phyloP scores from a whole-genome alignment of 1,284 basidiomycete species.

The Moesziomyces antarcticus region DNA sequence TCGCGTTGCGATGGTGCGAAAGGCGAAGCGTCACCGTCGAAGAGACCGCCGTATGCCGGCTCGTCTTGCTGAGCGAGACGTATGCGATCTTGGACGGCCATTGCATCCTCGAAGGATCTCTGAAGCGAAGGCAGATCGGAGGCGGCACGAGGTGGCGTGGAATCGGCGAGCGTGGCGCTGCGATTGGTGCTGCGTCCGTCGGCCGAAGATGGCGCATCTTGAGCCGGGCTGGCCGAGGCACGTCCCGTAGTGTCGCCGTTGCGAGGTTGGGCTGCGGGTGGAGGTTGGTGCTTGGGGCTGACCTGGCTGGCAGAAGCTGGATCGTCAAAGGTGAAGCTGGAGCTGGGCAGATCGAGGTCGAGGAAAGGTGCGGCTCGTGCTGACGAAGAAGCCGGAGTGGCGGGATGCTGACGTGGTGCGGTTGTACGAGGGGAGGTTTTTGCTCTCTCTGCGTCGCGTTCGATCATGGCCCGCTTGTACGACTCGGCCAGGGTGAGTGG shows the following conservation, averaged over 20 bases:
- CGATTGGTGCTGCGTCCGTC: slow-evolving; percentile 5
- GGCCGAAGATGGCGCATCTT: background rate
- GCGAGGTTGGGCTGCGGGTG: background rate
- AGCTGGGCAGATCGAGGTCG: slow-evolving; percentile 41
- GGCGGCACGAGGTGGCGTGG: slow-evolving; percentile 7
- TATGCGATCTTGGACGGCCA: slow-evolving; percentile 20
- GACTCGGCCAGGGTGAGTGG: slow-evolving; percentile 32
- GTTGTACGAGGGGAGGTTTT: slow-evolving; percentile 4
- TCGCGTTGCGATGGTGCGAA: slow-evolving; percentile 1
- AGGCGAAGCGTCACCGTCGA: slow-evolving; percentile 7
- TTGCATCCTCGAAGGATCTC: slow-evolving; percentile 26
- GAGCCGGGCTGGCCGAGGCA: no score
- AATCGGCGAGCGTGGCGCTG: slow-evolving; percentile 5
- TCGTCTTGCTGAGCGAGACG: slow-evolving; percentile 6
- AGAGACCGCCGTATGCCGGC: slow-evolving; percentile 21
- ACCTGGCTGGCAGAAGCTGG: slow-evolving; percentile 2
- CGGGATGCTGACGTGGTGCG: background rate
- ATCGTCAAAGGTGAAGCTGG: slow-evolving; percentile 36
- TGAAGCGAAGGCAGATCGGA: slow-evolving; percentile 17
- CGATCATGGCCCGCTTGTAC: slow-evolving; percentile 41
- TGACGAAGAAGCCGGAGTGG: background rate
- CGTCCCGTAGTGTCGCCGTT: background rate
- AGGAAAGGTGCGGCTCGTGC: slow-evolving; percentile 25
- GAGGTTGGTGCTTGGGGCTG: background rate
- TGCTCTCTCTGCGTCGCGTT: slow-evolving; percentile 25